Evolutionary conservation across 257 asterid species (phyloP).

Genomic region (Ballota nigra): DNA sequence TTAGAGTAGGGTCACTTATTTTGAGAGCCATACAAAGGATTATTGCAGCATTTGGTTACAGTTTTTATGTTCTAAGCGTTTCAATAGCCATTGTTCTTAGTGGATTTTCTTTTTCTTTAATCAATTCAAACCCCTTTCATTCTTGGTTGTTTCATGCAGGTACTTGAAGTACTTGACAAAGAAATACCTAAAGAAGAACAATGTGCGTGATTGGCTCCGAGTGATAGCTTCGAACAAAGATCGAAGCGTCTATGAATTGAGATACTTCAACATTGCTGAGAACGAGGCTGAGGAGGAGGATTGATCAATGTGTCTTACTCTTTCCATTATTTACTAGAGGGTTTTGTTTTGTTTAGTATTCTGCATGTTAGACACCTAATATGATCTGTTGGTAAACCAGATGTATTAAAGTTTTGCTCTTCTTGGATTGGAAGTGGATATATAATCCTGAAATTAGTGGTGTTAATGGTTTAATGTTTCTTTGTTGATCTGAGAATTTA

Average conservation of each 20-base stretch:
- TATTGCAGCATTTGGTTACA: not conserved
- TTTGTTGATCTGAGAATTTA: not conserved
- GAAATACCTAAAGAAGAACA: constrained; percentile 48
- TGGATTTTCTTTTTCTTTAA: not conserved
- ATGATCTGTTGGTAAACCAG: not conserved
- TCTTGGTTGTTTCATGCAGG: constrained; percentile 20
- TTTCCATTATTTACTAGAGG: not conserved
- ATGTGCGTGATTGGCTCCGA: constrained; percentile 51
- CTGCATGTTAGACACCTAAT: not conserved
- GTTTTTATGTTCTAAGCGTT: not conserved
- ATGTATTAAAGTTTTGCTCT: not conserved
- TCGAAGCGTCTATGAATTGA: constrained; percentile 34
- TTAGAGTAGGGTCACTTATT: no score
- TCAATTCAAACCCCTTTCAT: not conserved
- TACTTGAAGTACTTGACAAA: constrained; percentile 46
- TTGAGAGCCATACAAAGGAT: not conserved
- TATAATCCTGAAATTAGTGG: not conserved
- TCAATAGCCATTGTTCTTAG: not conserved
- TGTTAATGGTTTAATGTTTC: not conserved
- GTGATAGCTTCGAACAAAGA: constrained; percentile 43
- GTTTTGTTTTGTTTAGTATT: constrained; percentile 9
- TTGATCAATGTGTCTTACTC: not conserved
- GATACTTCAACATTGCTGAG: constrained; percentile 49
- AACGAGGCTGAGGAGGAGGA: constrained; percentile 47
- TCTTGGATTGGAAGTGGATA: constrained; percentile 1